phyloP scores from a whole-genome alignment of 2,329 filamentous ascomycete species.

The Pestalotiopsis sp. region DNA sequence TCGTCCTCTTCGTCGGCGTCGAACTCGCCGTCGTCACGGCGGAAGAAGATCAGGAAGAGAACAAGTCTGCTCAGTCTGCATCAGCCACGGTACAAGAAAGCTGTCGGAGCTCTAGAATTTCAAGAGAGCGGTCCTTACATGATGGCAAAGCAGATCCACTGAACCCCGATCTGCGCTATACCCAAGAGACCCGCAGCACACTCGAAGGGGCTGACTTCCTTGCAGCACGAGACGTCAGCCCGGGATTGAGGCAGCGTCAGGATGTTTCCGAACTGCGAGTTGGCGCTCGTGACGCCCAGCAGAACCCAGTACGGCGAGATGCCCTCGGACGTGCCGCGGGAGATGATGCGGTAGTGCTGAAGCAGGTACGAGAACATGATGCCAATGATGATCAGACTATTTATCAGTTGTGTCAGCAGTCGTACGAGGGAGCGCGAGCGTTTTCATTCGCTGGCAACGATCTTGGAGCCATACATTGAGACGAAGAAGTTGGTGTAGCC shows the following conservation, averaged over 20 bases:
- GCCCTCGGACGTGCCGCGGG: slow-evolving; percentile 83
- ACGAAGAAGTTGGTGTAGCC: slow-evolving; percentile 57
- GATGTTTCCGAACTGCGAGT: slow-evolving; percentile 89
- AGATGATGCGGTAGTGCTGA: slow-evolving; percentile 90
- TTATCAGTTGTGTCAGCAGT: slow-evolving; percentile 21
- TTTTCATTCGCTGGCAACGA: background rate
- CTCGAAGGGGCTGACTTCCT: slow-evolving; percentile 75
- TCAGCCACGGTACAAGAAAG: background rate
- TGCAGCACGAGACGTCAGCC: slow-evolving; percentile 84
- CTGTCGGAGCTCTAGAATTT: no score
- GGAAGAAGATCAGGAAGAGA: slow-evolving; percentile 94
- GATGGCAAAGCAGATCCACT: slow-evolving; percentile 88
- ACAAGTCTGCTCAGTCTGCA: slow-evolving; percentile 66
- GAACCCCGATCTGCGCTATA: slow-evolving; percentile 86
- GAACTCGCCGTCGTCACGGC: slow-evolving; percentile 57
- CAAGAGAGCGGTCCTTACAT: slow-evolving; percentile 63
- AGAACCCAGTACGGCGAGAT: slow-evolving; percentile 95
- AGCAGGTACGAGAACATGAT: slow-evolving; percentile 93
- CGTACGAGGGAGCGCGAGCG: no score
- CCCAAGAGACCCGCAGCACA: slow-evolving; percentile 86
- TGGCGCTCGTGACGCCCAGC: slow-evolving; percentile 88
- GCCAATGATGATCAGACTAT: slow-evolving; percentile 76
- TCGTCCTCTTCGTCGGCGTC: slow-evolving; percentile 50
- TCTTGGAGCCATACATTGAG: slow-evolving; percentile 46
- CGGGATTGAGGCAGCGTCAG: slow-evolving; percentile 82